A percentile compares a stretch with the other conserved stretches of the same genome.
These are phyloP conservation scores for Grosmannia serpens DNA, from an alignment of 2,329 filamentous ascomycete species.

Conservation along the genomic window DNA sequence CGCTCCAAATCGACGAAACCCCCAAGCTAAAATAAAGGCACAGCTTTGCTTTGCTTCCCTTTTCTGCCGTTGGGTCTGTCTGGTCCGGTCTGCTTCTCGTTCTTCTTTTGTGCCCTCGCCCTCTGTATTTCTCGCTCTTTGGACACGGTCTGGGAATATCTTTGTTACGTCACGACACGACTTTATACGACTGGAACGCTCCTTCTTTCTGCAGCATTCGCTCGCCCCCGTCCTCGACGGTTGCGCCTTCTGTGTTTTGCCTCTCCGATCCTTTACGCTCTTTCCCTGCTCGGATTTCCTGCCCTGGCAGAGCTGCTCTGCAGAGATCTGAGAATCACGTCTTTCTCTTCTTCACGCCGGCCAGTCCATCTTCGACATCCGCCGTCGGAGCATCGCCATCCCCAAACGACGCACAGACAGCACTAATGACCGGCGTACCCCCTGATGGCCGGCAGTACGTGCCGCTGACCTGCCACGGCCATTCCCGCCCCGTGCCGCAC, in stretches of 20 bases:
- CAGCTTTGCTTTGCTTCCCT: background rate
- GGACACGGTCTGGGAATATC: background rate
- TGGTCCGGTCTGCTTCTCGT: background rate
- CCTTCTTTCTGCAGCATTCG: background rate
- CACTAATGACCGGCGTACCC: constrained; percentile 18
- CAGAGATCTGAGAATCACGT: background rate
- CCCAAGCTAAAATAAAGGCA: background rate
- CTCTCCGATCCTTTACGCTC: background rate
- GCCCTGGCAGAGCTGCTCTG: background rate
- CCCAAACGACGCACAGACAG: background rate
- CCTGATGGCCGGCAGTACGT: constrained; percentile 49
- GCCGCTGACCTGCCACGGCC: constrained; percentile 86
- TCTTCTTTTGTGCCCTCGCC: background rate
- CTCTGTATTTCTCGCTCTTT: background rate
- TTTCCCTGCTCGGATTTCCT: background rate
- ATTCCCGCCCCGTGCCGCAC: constrained; percentile 85
- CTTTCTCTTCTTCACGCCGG: background rate
- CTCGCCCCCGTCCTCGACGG: background rate
- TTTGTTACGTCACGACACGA: background rate
- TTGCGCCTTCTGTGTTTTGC: background rate
- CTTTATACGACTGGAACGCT: background rate
- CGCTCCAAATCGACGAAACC: background rate
- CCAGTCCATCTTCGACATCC: background rate
- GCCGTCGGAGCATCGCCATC: background rate
- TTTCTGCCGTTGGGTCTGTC: background rate